Evolutionary conservation across 306 rosid species (phyloP).

Genomic region (Glycine latifolia): DNA sequence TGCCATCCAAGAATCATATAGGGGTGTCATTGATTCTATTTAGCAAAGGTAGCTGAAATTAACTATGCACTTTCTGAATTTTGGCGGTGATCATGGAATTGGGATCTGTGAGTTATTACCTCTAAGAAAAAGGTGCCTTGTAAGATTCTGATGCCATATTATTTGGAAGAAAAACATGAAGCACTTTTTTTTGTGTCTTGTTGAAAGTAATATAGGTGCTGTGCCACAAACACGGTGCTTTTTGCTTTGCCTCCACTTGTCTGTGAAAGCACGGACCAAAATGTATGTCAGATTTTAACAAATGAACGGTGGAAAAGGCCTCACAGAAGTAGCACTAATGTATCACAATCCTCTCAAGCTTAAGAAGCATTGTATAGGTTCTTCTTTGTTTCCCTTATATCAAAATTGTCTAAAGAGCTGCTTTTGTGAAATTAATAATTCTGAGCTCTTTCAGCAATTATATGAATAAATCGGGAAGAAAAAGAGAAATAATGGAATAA

Average conservation of each 20-base stretch:
- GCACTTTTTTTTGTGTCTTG: slow-evolving; percentile 47
- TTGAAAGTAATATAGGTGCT: slow-evolving; percentile 51
- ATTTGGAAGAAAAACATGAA: slow-evolving; percentile 57
- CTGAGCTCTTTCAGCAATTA: slow-evolving; percentile 42
- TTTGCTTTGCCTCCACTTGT: slow-evolving; percentile 60
- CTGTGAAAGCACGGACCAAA: slow-evolving; percentile 77
- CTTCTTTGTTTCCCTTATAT: slow-evolving; percentile 35
- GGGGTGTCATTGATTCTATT: slow-evolving; percentile 36
- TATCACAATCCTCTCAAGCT: slow-evolving; percentile 39
- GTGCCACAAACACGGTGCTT: slow-evolving; percentile 54
- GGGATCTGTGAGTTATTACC: slow-evolving; percentile 53
- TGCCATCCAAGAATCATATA: slow-evolving; percentile 40
- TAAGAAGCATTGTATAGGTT: slow-evolving; percentile 34
- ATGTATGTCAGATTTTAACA: slow-evolving; percentile 56
- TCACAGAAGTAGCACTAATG: slow-evolving; percentile 37
- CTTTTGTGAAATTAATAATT: slow-evolving; percentile 48
- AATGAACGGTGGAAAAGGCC: slow-evolving; percentile 55
- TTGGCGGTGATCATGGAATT: slow-evolving; percentile 48
- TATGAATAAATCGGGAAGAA: slow-evolving; percentile 36
- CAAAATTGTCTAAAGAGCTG: slow-evolving; percentile 41
- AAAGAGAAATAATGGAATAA: slow-evolving; percentile 35
- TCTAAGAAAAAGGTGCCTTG: slow-evolving; percentile 46
- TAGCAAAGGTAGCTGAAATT: slow-evolving; percentile 48
- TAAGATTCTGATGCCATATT: slow-evolving; percentile 51
- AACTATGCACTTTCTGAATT: slow-evolving; percentile 50